Evolutionary conservation across 2,329 filamentous ascomycete genomes (phyloP), one percentile per base, ranked within the genome.

Genomic region (Dactylellina haptotyla): DNA sequence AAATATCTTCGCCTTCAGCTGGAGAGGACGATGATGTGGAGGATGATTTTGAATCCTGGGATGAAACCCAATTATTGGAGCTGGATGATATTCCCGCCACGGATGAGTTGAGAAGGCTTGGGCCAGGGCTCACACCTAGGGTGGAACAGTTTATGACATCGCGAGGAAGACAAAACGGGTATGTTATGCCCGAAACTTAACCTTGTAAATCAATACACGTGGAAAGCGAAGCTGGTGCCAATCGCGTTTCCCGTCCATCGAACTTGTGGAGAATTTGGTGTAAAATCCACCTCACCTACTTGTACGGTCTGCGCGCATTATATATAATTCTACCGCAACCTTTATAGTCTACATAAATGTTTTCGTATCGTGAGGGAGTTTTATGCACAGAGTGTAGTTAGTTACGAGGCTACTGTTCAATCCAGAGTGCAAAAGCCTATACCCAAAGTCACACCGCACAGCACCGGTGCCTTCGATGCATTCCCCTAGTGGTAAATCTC

Each of bases 271-370:
- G 41, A 46, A 46, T 9, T n/a, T 9, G n/a, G n/a, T 4, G 6
- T 9, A 43, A 9, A 46, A 46, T 20, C 12, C 43, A 4, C 4
- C 39, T 9, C 3, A 10, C 2, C 18, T 48, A 51, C 26, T 39
- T 48, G 32, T 28, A 39, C 30, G 23, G 23, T 20, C 45, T 26
- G 10, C 12, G 8, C 58, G 45, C 58, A 62, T 51, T 62, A 26
- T 62, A 32, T 50, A 62, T 62, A 43, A 62, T 39, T 62, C 26
- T 20, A 41, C 12, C 58, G 45, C 58, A 62, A 50, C 41, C 30
- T 32, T 8, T 8, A 20, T 46, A 18, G 26, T 8, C 43, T 1
- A n/a, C n/a, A n/a, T n/a, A n/a, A n/a, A n/a, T n/a, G n/a, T n/a
- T n/a, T n/a, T n/a, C n/a, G n/a, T n/a, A n/a, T n/a, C n/a, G n/a